Evolutionary conservation across 2,329 filamentous ascomycete genomes (phyloP).

Genomic region (Xylariaceae sp.): DNA sequence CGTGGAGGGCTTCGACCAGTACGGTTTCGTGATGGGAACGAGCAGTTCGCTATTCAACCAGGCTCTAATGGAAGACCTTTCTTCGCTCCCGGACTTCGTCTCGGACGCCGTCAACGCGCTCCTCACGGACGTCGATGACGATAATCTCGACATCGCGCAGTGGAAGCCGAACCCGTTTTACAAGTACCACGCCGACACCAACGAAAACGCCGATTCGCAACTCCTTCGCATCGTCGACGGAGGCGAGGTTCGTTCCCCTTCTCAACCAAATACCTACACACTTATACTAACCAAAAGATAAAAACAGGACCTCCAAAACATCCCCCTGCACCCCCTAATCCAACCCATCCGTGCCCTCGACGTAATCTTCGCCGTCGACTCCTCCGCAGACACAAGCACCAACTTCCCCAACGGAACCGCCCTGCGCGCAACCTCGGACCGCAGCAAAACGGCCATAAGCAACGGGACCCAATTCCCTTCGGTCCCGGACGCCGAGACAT

Average conservation of each 20-base stretch:
- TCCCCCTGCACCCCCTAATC: constrained; percentile 72
- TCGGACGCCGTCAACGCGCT: neutral
- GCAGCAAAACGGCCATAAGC: constrained; percentile 48
- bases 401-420: constrained; percentile 75
- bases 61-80: constrained; percentile 35
- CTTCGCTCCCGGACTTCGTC: neutral
- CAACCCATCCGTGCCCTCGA: constrained; percentile 68
- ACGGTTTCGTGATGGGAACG: constrained; percentile 79
- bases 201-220: constrained; percentile 47
- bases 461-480: constrained; percentile 68
- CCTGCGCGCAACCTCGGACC: constrained; percentile 67
- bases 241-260: constrained; percentile 43
- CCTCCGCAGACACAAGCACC: constrained; percentile 63
- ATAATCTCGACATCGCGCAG: constrained; percentile 60
- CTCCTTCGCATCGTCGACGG: constrained; percentile 71
- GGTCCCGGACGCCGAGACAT: constrained; percentile 69
- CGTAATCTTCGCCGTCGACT: constrained; percentile 76
- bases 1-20: constrained; percentile 75
- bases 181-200: constrained; percentile 54
- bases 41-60: constrained; percentile 81
- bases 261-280: neutral
- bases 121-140: constrained; percentile 43
- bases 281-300: neutral
- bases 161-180: constrained; percentile 73
- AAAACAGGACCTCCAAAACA: constrained; percentile 58